Percentiles rank a stretch among this genome's conserved stretches.
These are phyloP conservation scores for Drechslerella dactyloides DNA, from an alignment of 2,329 filamentous ascomycete genomes.

Conservation along the genomic window DNA sequence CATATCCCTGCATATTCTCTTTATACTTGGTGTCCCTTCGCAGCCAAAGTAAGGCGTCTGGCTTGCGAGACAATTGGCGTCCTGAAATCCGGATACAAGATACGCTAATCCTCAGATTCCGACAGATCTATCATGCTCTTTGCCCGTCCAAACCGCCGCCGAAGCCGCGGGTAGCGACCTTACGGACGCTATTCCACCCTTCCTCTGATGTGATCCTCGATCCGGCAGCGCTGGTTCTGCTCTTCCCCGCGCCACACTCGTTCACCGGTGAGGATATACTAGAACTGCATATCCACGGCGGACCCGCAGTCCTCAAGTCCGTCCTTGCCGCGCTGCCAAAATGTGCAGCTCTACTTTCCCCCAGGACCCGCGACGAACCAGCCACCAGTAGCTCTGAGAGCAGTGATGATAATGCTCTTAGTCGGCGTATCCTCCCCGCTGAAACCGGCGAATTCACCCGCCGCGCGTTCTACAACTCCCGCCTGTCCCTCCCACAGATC, in stretches of 20 bases:
- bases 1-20: conserved; percentile 9
- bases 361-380: no score
- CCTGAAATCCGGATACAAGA: no score
- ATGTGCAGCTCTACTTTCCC: conserved; percentile 57
- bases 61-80: no score
- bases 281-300: conserved; percentile 93
- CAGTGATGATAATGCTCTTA: not conserved
- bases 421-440: conserved; percentile 73
- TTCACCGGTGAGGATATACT: conserved; percentile 92
- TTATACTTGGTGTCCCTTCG: no score
- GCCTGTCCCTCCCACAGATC: conserved; percentile 84
- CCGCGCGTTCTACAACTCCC: conserved; percentile 84
- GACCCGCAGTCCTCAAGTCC: conserved; percentile 83
- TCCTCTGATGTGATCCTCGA: conserved; percentile 66
- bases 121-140: conserved; percentile 69
- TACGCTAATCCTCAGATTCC: conserved; percentile 22
- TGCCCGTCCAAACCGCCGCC: conserved; percentile 66
- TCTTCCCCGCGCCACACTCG: conserved; percentile 79
- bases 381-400: conserved; percentile 14
- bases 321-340: conserved; percentile 77
- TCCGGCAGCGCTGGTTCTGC: conserved; percentile 77
- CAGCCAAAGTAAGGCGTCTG: no score
- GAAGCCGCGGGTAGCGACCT: conserved; percentile 69
- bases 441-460: conserved; percentile 95
- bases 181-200: conserved; percentile 76